Percentiles rank a stretch among this genome's conserved stretches.
Conservation (phyloP, 345 rosid species). For the Bretschneidera sinensis region DNA sequence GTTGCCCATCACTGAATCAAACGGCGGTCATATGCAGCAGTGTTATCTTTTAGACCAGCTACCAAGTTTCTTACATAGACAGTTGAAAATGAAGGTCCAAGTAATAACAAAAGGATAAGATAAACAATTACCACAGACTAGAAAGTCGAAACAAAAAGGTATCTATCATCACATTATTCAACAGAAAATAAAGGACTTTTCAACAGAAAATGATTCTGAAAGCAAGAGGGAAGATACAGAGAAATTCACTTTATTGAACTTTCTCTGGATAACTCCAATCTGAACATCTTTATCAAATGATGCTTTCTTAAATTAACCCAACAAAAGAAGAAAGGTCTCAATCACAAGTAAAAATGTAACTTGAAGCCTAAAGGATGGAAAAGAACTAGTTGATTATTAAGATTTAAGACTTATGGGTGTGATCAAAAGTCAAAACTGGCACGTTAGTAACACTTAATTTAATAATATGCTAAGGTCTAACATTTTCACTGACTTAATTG, state of each 20-base stretch:
- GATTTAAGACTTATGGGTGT: too few relatives aligned
- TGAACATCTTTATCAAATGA: conserved; percentile 12
- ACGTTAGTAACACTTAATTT: too few relatives aligned
- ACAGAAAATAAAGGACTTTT: conserved; percentile 6
- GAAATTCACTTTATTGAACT: conserved; percentile 11
- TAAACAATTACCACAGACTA: conserved; percentile 11
- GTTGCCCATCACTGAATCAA: too few relatives aligned
- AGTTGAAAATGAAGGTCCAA: conserved; percentile 11
- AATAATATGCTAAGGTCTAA: too few relatives aligned
- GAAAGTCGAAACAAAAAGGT: background rate
- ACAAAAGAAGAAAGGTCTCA: background rate
- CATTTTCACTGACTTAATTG: too few relatives aligned
- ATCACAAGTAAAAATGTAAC: too few relatives aligned
- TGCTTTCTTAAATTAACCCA: conserved; percentile 9
- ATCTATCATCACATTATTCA: conserved; percentile 5
- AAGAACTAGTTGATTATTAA: too few relatives aligned
- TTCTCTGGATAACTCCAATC: conserved; percentile 18
- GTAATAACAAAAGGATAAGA: too few relatives aligned
- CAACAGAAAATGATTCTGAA: conserved; percentile 14
- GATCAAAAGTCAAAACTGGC: too few relatives aligned
- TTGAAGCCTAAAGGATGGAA: too few relatives aligned
- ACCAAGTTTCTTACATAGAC: background rate
- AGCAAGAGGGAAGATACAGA: conserved; percentile 14
- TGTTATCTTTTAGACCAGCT: conserved; percentile 7
- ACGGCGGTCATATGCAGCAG: too few relatives aligned